A percentile compares a stretch with the other conserved stretches of the same genome.
Evolutionary conservation across 805 yeast species (phyloP).

Genomic region (Ogataea philodendri): DNA sequence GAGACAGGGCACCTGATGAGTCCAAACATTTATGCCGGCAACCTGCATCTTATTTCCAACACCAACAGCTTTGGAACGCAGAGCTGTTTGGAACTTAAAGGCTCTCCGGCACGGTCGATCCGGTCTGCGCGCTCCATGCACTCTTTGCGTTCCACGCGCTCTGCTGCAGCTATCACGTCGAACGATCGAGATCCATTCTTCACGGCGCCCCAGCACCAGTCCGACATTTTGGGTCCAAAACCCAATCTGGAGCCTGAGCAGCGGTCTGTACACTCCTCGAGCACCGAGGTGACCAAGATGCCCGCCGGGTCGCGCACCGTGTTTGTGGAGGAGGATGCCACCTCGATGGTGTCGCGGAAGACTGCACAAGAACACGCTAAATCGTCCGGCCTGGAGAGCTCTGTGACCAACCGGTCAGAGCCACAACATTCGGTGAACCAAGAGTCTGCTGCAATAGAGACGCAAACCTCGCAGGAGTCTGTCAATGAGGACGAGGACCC

Average conservation of each 20-base stretch:
- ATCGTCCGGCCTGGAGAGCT: not conserved
- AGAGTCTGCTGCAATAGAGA: too few species aligned
- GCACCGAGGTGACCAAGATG: constrained; percentile 2
- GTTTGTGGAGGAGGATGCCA: constrained; percentile 5
- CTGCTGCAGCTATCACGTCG: not conserved
- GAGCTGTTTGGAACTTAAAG: constrained; percentile 7
- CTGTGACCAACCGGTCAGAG: too few species aligned
- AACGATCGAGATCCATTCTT: constrained; percentile 5
- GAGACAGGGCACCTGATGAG: constrained; percentile 11
- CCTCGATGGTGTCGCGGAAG: not conserved
- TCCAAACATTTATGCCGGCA: constrained; percentile 11
- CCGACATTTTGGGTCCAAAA: too few species aligned
- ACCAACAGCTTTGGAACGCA: constrained; percentile 11
- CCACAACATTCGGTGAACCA: too few species aligned
- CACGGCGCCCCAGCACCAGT: constrained; percentile 1
- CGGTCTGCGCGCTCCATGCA: constrained; percentile 3
- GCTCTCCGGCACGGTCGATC: not conserved
- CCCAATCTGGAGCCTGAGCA: too few species aligned
- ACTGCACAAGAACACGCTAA: not conserved
- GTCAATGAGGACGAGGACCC: not conserved
- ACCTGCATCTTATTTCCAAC: constrained; percentile 17
- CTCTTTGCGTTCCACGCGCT: constrained; percentile 1
- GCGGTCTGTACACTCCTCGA: too few species aligned
- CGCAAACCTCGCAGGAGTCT: too few species aligned
- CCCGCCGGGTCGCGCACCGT: constrained; percentile 1